Conservation (phyloP, 768 basidiomycete genomes). For the Boletus rex-veris region DNA sequence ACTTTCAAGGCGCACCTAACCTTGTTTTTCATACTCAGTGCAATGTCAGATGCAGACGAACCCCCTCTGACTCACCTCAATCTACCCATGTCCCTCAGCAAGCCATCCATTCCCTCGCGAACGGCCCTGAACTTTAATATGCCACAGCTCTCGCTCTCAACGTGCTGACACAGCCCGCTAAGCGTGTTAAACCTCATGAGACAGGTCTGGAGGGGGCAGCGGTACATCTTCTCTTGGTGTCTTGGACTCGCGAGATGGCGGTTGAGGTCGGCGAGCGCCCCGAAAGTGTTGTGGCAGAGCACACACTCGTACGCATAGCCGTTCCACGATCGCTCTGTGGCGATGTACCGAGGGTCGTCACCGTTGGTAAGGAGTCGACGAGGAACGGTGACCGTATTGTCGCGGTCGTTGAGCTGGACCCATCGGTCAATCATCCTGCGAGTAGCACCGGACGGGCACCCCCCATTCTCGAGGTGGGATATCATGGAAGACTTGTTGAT, state of each 20-base stretch:
- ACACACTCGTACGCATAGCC: slow-evolving; percentile 56
- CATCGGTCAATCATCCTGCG: slow-evolving; percentile 35
- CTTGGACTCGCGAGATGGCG: slow-evolving; percentile 61
- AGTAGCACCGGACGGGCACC: slow-evolving; percentile 48
- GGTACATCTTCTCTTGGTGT: slow-evolving; percentile 51
- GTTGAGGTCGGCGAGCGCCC: slow-evolving; percentile 46
- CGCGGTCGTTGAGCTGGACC: slow-evolving; percentile 42
- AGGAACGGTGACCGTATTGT: slow-evolving; percentile 54
- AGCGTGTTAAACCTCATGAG: slow-evolving; percentile 43
- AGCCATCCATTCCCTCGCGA: slow-evolving; percentile 35
- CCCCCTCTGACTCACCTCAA: slow-evolving; percentile 12
- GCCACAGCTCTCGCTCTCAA: slow-evolving; percentile 61
- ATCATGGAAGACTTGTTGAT: slow-evolving; percentile 52
- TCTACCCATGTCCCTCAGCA: slow-evolving; percentile 23
- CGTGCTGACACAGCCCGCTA: slow-evolving; percentile 59
- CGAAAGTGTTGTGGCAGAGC: slow-evolving; percentile 49
- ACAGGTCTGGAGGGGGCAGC: slow-evolving; percentile 52
- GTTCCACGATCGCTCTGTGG: slow-evolving; percentile 42
- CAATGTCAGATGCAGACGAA: neutral
- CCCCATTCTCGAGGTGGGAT: slow-evolving; percentile 61
- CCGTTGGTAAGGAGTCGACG: slow-evolving; percentile 42
- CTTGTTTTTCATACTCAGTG: slow-evolving; percentile 15
- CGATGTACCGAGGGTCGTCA: slow-evolving; percentile 10
- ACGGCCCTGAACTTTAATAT: slow-evolving; percentile 47
- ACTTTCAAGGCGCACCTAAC: slow-evolving; percentile 22